Evolutionary conservation across 345 rosid species (phyloP).

Genomic region (Eucalyptus curtisii): DNA sequence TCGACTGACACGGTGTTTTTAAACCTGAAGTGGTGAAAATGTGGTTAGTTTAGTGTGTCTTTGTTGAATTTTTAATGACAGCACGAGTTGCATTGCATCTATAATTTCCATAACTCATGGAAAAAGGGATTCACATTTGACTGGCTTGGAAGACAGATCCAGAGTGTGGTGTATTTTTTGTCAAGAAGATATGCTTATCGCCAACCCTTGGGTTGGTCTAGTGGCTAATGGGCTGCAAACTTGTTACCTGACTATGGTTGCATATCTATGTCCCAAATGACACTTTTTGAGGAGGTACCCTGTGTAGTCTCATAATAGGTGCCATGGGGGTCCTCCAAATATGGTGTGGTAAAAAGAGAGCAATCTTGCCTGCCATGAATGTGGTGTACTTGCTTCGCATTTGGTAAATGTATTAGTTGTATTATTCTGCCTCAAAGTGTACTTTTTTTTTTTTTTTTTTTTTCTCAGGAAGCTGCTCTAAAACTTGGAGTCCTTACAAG

Average conservation of each 20-base stretch:
- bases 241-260: background rate
- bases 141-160: background rate
- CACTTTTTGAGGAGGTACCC: background rate
- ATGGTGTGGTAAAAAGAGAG: background rate
- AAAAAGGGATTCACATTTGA: background rate
- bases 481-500: slow-evolving; percentile 61
- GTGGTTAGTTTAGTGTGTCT: background rate
- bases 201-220: background rate
- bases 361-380: background rate
- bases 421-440: background rate
- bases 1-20: background rate
- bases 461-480: slow-evolving; percentile 69
- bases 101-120: background rate
- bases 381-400: background rate
- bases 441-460: background rate
- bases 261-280: background rate
- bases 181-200: background rate
- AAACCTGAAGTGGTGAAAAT: background rate
- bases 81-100: background rate
- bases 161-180: background rate
- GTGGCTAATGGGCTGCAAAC: background rate
- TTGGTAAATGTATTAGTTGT: background rate
- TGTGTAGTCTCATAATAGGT: background rate
- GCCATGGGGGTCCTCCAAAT: background rate
- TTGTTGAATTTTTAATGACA: background rate